phyloP scores from a whole-genome alignment of 2,329 filamentous ascomycete genomes.

The Zopfia rhizophila region DNA sequence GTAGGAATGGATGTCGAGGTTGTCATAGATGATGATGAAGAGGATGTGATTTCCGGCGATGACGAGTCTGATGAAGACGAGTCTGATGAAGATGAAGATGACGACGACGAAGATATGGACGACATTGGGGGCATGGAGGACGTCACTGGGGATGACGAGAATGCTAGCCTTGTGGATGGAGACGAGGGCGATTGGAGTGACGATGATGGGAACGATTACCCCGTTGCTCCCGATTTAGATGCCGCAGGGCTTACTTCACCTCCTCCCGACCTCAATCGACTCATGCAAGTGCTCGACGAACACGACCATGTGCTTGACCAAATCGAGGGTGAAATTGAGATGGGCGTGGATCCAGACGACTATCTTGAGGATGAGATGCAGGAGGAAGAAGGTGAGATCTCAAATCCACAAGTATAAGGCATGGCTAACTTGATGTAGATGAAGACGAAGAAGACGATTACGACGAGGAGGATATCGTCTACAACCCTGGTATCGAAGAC shows the following conservation, averaged over 20 bases:
- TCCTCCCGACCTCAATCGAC: slow-evolving; percentile 36
- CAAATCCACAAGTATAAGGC: slow-evolving; percentile 46
- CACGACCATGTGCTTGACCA: slow-evolving; percentile 52
- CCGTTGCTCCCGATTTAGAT: slow-evolving; percentile 59
- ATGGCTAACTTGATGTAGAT: slow-evolving; percentile 40
- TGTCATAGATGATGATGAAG: slow-evolving; percentile 76
- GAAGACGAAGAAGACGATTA: slow-evolving; percentile 75
- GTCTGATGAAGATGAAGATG: slow-evolving; percentile 64
- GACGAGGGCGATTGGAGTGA: slow-evolving; percentile 56
- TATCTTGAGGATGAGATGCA: slow-evolving; percentile 68
- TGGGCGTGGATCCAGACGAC: slow-evolving; percentile 59
- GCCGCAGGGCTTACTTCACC: slow-evolving; percentile 64
- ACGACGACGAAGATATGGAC: slow-evolving; percentile 60
- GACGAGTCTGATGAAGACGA: slow-evolving; percentile 63
- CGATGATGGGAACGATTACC: slow-evolving; percentile 59
- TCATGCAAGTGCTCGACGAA: slow-evolving; percentile 43
- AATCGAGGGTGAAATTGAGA: slow-evolving; percentile 54
- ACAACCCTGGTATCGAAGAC: slow-evolving; percentile 61
- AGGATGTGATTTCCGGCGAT: slow-evolving; percentile 67
- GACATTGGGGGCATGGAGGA: slow-evolving; percentile 55
- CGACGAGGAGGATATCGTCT: slow-evolving; percentile 72
- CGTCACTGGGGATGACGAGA: slow-evolving; percentile 59
- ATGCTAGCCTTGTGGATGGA: slow-evolving; percentile 55
- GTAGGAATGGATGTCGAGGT: slow-evolving; percentile 81
- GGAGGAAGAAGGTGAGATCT: slow-evolving; percentile 65